A percentile compares a stretch with the other conserved stretches of the same genome.
phyloP scores from a whole-genome alignment of 2,329 filamentous ascomycete genomes.

The Fusarium zealandicum region DNA sequence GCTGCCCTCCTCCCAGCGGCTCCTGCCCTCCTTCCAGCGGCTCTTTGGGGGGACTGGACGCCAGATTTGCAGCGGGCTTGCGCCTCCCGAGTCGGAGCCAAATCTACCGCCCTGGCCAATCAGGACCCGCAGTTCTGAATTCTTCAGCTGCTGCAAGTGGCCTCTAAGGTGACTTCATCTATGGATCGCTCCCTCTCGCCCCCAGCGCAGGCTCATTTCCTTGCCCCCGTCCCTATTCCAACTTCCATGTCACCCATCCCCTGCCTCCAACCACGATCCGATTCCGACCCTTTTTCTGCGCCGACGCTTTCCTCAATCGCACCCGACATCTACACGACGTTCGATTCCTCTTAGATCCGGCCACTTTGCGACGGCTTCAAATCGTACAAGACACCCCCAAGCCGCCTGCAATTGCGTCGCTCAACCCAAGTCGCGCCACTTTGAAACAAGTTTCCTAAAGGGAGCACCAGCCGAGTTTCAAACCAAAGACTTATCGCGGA shows the following conservation, averaged over 20 bases:
- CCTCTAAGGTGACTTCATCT: slow-evolving; percentile 22
- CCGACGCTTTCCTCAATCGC: neutral
- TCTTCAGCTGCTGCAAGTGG: neutral
- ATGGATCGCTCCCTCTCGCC: slow-evolving; percentile 3
- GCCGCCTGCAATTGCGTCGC: slow-evolving; percentile 18
- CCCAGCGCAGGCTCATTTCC: slow-evolving; percentile 30
- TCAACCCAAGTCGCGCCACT: slow-evolving; percentile 26
- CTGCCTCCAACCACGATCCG: neutral
- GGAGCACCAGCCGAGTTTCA: slow-evolving; percentile 32
- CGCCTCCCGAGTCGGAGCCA: neutral
- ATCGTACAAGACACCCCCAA: neutral
- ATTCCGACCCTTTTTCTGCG: neutral
- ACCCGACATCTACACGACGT: neutral
- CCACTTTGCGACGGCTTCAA: slow-evolving; percentile 5
- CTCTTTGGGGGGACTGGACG: neutral
- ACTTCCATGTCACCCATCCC: too few species aligned
- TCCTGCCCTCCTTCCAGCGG: too few species aligned
- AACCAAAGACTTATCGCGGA: slow-evolving; percentile 1
- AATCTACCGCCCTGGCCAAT: neutral
- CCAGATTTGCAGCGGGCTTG: slow-evolving; percentile 1
- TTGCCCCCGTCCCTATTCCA: slow-evolving; percentile 14
- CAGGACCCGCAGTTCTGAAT: neutral
- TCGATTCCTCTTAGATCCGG: neutral
- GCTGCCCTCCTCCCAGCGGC: too few species aligned
- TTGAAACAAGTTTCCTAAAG: slow-evolving; percentile 7